Percentiles rank a stretch among this genome's conserved stretches.
phyloP scores from a whole-genome alignment of 805 yeast species.

The Candida montana region DNA sequence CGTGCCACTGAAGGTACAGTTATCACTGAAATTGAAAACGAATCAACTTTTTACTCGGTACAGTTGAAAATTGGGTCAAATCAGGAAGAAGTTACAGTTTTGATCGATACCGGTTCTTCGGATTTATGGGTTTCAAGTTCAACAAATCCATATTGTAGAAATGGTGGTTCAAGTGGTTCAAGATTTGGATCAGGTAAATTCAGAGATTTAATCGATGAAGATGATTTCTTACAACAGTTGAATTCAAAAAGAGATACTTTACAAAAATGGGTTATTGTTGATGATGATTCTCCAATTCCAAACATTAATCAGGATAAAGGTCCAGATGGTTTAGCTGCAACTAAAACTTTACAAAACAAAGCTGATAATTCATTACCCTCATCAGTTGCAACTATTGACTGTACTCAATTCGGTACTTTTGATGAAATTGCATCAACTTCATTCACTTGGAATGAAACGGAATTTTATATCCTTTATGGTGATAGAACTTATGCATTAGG shows the following conservation, averaged over 20 bases:
- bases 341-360: constrained; percentile 8
- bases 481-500: constrained; percentile 37
- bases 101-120: constrained; percentile 74
- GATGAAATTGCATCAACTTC: constrained; percentile 28
- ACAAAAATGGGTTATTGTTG: constrained; percentile 6
- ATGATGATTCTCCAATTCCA: constrained; percentile 5
- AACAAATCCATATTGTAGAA: constrained; percentile 41
- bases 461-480: constrained; percentile 44
- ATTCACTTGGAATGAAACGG: constrained; percentile 28
- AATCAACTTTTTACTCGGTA: constrained; percentile 40
- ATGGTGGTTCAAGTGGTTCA: constrained; percentile 1
- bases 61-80: constrained; percentile 51
- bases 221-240: background rate
- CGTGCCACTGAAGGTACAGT: constrained; percentile 25
- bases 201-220: constrained; percentile 13
- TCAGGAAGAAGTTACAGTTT: constrained; percentile 45
- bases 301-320: background rate
- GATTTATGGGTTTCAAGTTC: constrained; percentile 62
- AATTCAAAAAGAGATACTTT: background rate
- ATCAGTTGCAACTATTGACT: constrained; percentile 28
- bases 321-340: background rate
- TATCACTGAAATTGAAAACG: constrained; percentile 32
- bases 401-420: constrained; percentile 37
- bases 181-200: constrained; percentile 3
- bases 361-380: constrained; percentile 2